Evolutionary conservation across 1,284 basidiomycete genomes (phyloP).

Genomic region (Ceratobasidium sp.): DNA sequence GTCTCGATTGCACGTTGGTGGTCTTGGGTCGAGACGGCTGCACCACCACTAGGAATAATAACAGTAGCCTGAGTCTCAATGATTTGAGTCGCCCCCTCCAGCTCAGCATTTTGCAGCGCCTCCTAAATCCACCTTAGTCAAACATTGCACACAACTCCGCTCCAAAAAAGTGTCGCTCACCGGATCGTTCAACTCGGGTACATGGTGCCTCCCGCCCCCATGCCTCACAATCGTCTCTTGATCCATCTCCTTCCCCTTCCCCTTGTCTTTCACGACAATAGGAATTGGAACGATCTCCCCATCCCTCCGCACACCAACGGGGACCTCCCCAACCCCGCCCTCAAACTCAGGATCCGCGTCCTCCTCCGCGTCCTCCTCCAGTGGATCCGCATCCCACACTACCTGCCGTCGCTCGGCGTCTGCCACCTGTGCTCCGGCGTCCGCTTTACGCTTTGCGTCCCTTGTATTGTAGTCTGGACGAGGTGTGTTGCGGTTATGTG

Average conservation of each 20-base stretch:
- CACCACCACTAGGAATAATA: neutral
- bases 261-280: neutral
- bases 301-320: conserved; percentile 33
- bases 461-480: neutral
- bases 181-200: conserved; percentile 10
- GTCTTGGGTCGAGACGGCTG: neutral
- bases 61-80: conserved; percentile 28
- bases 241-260: neutral
- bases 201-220: conserved; percentile 30
- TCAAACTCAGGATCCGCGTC: conserved; percentile 25
- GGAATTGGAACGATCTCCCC: conserved; percentile 37
- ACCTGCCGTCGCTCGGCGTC: conserved; percentile 44
- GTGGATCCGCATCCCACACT: conserved; percentile 46
- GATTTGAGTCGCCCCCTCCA: conserved; percentile 10
- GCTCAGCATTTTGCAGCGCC: neutral
- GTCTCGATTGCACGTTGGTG: neutral
- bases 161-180: conserved; percentile 6
- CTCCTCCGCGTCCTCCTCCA: conserved; percentile 22
- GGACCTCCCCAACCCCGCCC: conserved; percentile 14
- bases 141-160: no score
- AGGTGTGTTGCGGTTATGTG: neutral
- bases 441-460: conserved; percentile 27
- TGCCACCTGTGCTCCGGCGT: conserved; percentile 29
- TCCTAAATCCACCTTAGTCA: no score
- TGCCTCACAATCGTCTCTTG: conserved; percentile 21